These are phyloP conservation scores for Citropsis articulata DNA, from an alignment of 345 rosid genomes.

Conservation along the genomic window DNA sequence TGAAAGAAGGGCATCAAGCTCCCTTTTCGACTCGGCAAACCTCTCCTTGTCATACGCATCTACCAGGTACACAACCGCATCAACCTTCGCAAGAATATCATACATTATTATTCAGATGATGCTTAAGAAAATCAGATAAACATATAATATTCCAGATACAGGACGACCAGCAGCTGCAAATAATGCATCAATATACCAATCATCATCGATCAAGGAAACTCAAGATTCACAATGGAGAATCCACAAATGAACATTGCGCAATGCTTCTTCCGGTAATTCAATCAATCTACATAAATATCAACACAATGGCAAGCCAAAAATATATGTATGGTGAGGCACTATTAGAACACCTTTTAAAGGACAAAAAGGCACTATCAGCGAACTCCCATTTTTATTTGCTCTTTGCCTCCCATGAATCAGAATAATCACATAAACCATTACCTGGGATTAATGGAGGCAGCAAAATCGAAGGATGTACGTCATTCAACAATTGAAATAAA, in stretches of 20 bases:
- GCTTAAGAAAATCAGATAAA: neutral
- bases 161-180: neutral
- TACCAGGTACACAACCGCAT: conserved; percentile 72
- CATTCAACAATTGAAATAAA: neutral
- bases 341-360: conserved; percentile 14
- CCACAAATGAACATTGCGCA: neutral
- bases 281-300: neutral
- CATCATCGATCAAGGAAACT: neutral
- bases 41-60: conserved; percentile 73
- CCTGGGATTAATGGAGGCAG: conserved; percentile 27
- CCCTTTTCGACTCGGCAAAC: conserved; percentile 56
- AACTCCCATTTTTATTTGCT: conserved; percentile 22
- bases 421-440: conserved; percentile 27
- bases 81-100: conserved; percentile 38
- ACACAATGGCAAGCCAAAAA: neutral
- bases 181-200: neutral
- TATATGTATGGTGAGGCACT: conserved; percentile 20
- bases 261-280: neutral
- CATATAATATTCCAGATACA: neutral
- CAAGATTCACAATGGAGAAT: neutral
- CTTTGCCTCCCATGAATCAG: conserved; percentile 37
- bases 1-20: conserved; percentile 61
- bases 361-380: conserved; percentile 22
- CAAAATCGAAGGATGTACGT: neutral
- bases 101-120: neutral